phyloP scores from a whole-genome alignment of 441 rosid species.

The Lagerstroemia fauriei region DNA sequence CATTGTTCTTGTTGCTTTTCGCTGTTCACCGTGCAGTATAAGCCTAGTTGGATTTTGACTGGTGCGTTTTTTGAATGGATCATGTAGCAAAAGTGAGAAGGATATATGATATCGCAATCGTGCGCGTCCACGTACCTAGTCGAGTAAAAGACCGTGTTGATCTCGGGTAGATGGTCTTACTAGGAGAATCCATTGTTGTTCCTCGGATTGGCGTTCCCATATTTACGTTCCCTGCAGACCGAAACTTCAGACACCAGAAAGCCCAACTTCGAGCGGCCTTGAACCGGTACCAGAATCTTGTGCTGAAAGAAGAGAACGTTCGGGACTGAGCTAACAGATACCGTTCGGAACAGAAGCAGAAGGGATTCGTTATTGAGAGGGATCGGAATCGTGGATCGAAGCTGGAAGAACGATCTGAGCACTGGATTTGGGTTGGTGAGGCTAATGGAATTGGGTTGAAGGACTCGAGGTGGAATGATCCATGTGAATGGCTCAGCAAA shows the following conservation, averaged over 20 bases:
- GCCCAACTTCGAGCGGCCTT: slow-evolving; percentile 88
- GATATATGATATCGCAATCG: too few species aligned
- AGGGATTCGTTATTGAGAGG: slow-evolving; percentile 38
- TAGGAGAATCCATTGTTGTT: too few species aligned
- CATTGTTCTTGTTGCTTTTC: too few species aligned
- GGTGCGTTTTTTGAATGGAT: too few species aligned
- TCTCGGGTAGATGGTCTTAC: too few species aligned
- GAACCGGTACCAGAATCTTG: slow-evolving; percentile 46
- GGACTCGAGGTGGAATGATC: slow-evolving; percentile 46
- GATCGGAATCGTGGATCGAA: slow-evolving; percentile 25
- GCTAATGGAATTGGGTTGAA: slow-evolving; percentile 38
- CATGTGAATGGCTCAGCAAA: too few species aligned
- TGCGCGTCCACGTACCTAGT: too few species aligned
- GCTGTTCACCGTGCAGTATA: too few species aligned
- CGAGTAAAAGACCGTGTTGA: too few species aligned
- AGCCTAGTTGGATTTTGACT: too few species aligned
- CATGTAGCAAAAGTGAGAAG: too few species aligned
- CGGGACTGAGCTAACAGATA: slow-evolving; percentile 75
- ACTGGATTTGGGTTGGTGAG: slow-evolving; percentile 32
- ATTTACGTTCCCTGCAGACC: slow-evolving; percentile 65
- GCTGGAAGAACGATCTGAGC: slow-evolving; percentile 37
- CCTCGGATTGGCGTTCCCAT: too few species aligned
- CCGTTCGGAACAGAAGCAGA: slow-evolving; percentile 55
- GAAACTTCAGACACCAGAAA: slow-evolving; percentile 72
- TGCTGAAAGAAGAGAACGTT: slow-evolving; percentile 58